Evolutionary conservation across 1,284 basidiomycete genomes (phyloP), one percentile per base, ranked within the genome.

Genomic region (Cryptococcus jaspeensis): DNA sequence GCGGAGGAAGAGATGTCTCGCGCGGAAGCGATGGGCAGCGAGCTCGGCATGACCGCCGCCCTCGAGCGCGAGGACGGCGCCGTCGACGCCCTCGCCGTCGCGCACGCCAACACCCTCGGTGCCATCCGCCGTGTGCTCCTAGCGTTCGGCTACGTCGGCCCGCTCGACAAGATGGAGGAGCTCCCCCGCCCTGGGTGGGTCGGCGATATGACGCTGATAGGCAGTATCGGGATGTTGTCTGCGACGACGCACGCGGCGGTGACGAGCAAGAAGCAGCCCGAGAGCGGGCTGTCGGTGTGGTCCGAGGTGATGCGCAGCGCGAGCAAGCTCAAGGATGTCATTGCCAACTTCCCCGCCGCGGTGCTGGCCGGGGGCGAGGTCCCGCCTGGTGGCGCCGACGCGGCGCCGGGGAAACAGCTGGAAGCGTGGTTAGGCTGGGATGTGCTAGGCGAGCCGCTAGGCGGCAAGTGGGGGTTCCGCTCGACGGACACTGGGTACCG

Each of bases 121-220:
- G 55, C 67, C 1, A 61, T 76, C 5, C 65, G 72, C 12, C 55
- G 66, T 9, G 63, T 78, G 5, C 58, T 76, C 23, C 39, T 55
- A 8, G 58, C 71, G 0, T 73, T 71, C 38, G 74, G 76, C 12
- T 77, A 76, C 53, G 73, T 77, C 15, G 71, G 74, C 7, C 74
- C 73, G 2, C 16, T 71, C 11, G 69, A 73, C 38, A 50, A 37
- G 32, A 60, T 58, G 58, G 67, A 66, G 45, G 71, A 71, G 8
- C 49, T 70, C 58, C 62, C 60, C 18, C 60, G 73, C n/a, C 73
- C 74, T 5, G 18, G 45, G 9, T 76, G 74, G 74, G 60, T 63
- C 2, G 59, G 52, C 12, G 72, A 74, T 51, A 64, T 72, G 64
- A 65, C 66, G 8, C 53, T 74, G 2, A 61, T 76, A 12, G 72